Conservation (phyloP, 2,329 filamentous ascomycete genomes). For the Fonsecaea multimorphosa region DNA sequence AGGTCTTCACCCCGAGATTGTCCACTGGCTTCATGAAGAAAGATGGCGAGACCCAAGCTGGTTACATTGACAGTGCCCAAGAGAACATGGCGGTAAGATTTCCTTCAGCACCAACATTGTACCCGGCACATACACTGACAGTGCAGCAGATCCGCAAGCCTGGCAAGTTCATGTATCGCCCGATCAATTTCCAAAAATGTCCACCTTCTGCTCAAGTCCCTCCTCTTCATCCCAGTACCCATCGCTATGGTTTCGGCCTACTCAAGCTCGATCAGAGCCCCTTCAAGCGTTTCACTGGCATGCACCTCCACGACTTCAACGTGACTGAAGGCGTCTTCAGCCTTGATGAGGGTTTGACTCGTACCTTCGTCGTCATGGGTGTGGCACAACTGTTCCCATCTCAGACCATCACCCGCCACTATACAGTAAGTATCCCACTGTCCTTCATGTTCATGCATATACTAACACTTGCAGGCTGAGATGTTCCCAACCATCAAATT, state of each 20-base stretch:
- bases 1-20: conserved; percentile 34
- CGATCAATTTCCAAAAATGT: conserved; percentile 1
- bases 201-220: not conserved
- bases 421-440: conserved; percentile 45
- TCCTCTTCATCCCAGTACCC: conserved; percentile 1
- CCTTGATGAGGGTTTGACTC: conserved; percentile 31
- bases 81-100: conserved; percentile 12
- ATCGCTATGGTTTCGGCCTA: conserved; percentile 6
- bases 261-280: conserved; percentile 7
- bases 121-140: not conserved
- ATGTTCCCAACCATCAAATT: conserved; percentile 45
- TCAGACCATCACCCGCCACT: conserved; percentile 47
- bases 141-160: conserved; percentile 5
- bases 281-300: conserved; percentile 14
- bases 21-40: conserved; percentile 10
- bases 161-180: conserved; percentile 6
- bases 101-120: not conserved
- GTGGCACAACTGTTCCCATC: conserved; percentile 44
- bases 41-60: conserved; percentile 6
- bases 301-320: conserved; percentile 23
- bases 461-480: conserved; percentile 36
- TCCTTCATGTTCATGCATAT: not conserved
- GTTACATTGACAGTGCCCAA: conserved; percentile 7
- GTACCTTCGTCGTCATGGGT: conserved; percentile 34
- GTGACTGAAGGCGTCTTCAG: conserved; percentile 34